Base-by-base conservation (phyloP, 495 filamentous ascomycete species). In the Pseudomonodictys pantanalensis region DNA sequence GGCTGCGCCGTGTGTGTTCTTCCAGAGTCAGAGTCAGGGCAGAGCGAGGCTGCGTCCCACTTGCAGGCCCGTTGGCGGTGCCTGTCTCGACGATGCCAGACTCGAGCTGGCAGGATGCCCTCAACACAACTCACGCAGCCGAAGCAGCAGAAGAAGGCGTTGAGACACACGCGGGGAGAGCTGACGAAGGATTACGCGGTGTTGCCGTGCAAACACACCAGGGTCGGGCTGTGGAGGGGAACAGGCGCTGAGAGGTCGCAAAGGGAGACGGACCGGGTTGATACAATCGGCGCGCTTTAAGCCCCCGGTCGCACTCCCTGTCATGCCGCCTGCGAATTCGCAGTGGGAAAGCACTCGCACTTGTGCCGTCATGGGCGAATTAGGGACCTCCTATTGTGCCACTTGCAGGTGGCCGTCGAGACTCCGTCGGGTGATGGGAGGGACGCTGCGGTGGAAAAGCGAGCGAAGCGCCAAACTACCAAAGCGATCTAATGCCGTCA, bases 151-250 rank as follows among this genome's bases (percentile, higher is more conserved):
- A 52, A 30, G 24, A 28, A 46, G 45, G 45, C 24, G 47, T 30
- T 48, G 48, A 53, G 54, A 53, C 60, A 45, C 15, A 39, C 22
- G 48, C 57, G 45, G 24, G 39, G 53, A 30, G 17, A 26, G 53
- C 53, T 57, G 7, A 53, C 47, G 60, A 58, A 54, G 60, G 60
- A 64, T 64, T 64, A 64, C 60, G 54, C 60, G 17, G 47, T 32
- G 55, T 18, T 48, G 42, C n/a, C n/a, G n/a, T n/a, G n/a, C n/a
- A n/a, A n/a, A n/a, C n/a, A n/a, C n/a, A n/a, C n/a, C n/a, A n/a
- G n/a, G 12, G 23, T 28, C 29, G 22, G 54, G 8, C 39, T n/a
- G 30, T 28, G 28, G 38, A 28, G 48, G 25, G 46, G 52, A n/a
- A n/a, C n/a, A n/a, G 35, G 43, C 11, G 22, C 28, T 38, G 46